A percentile compares a stretch with the other conserved stretches of the same genome.
phyloP scores from a whole-genome alignment of 169 alveolate species.

The Hepatocystis sp. region DNA sequence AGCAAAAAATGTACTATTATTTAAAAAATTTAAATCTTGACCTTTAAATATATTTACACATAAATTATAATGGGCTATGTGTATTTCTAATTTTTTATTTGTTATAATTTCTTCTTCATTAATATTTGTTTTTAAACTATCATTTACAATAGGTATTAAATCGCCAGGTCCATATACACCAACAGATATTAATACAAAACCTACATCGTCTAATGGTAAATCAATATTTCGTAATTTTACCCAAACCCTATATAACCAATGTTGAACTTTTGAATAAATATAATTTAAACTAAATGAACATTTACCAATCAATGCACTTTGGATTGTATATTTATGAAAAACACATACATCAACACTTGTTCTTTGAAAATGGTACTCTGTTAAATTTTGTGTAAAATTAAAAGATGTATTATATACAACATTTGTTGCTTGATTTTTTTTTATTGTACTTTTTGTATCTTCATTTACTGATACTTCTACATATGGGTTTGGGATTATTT shows the following conservation, averaged over 20 bases:
- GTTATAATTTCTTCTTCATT: conserved; percentile 11
- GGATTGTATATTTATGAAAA: conserved; percentile 86
- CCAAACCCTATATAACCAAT: conserved; percentile 90
- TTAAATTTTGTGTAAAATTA: conserved; percentile 86
- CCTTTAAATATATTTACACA: conserved; percentile 61
- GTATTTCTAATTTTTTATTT: conserved; percentile 58
- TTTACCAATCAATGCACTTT: conserved; percentile 87
- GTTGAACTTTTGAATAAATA: conserved; percentile 88
- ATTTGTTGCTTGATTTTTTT: conserved; percentile 84
- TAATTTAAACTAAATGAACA: conserved; percentile 87
- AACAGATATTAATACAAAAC: conserved; percentile 83
- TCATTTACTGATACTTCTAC: conserved; percentile 80
- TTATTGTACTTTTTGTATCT: conserved; percentile 78
- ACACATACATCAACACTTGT: conserved; percentile 85
- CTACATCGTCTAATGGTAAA: conserved; percentile 81
- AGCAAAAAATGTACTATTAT: conserved; percentile 65
- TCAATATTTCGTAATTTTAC: conserved; percentile 84
- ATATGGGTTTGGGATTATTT: conserved; percentile 87
- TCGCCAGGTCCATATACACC: conserved; percentile 92
- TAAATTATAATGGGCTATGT: conserved; percentile 60
- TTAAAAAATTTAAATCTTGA: conserved; percentile 56
- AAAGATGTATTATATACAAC: conserved; percentile 86
- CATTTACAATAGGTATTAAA: conserved; percentile 87
- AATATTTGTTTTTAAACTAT: conserved; percentile 67
- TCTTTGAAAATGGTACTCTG: conserved; percentile 82